Conservation (phyloP, 345 rosid genomes). For the Gossypium rotundifolium region DNA sequence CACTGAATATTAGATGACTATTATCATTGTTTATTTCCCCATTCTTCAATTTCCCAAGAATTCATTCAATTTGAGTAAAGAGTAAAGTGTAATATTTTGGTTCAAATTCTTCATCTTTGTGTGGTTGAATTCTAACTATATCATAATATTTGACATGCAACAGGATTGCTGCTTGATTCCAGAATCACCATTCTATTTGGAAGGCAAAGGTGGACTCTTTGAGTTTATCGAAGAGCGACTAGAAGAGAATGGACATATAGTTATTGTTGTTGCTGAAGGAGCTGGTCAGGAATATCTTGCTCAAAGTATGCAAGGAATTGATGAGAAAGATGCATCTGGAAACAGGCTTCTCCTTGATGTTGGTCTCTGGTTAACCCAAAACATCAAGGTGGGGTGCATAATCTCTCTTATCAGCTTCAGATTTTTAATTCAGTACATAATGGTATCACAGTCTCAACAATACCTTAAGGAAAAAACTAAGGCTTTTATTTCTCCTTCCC, state of each 20-base stretch:
- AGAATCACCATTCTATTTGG: slow-evolving; percentile 87
- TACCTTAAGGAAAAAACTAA: neutral
- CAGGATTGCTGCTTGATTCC: slow-evolving; percentile 99
- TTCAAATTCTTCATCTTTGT: neutral
- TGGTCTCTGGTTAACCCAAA: slow-evolving; percentile 84
- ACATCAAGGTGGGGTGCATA: slow-evolving; percentile 56
- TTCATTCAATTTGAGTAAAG: neutral
- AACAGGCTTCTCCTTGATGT: slow-evolving; percentile 84
- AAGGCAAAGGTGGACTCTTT: slow-evolving; percentile 85
- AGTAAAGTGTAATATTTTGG: neutral
- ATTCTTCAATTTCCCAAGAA: neutral
- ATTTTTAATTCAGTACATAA: slow-evolving; percentile 6
- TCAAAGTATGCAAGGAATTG: slow-evolving; percentile 38
- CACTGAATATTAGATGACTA: neutral
- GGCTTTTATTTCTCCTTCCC: neutral
- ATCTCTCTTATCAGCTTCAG: neutral
- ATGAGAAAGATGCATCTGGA: slow-evolving; percentile 81
- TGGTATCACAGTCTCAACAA: neutral
- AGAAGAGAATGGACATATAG: slow-evolving; percentile 75
- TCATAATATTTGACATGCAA: slow-evolving; percentile 24
- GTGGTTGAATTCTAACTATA: neutral
- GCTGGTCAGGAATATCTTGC: slow-evolving; percentile 88
- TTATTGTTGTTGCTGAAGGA: slow-evolving; percentile 92
- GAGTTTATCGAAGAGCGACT: slow-evolving; percentile 71
- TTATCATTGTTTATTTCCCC: neutral